These are phyloP conservation scores for Hirschioporus abietinus DNA, from an alignment of 768 basidiomycete species.

Conservation along the genomic window DNA sequence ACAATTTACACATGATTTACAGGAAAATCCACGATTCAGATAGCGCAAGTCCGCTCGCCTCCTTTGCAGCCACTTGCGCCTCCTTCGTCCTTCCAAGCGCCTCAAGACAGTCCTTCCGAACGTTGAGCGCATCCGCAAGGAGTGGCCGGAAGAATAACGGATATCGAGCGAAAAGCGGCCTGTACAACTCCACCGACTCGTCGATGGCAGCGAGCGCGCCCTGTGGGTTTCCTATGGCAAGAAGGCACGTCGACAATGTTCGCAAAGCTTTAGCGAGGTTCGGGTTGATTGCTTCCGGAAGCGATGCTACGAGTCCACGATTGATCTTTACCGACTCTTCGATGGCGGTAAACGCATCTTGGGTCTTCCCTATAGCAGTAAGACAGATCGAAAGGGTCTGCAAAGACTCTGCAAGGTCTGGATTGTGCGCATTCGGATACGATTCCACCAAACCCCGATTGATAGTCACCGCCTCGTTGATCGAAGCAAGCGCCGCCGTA, in stretches of 20 bases:
- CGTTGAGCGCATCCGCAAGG: no score
- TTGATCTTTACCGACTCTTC: constrained; percentile 7
- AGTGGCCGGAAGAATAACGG: no score
- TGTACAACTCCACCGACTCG: constrained; percentile 7
- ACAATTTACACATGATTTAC: no score
- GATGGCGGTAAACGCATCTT: constrained; percentile 10
- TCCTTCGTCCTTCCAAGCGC: no score
- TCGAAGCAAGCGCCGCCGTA: background rate
- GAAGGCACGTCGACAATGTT: constrained; percentile 8
- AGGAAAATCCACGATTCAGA: no score
- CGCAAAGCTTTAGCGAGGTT: constrained; percentile 10
- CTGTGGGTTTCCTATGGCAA: constrained; percentile 2
- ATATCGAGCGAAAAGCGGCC: background rate
- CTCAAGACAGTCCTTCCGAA: no score
- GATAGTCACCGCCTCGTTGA: background rate
- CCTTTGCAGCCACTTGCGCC: no score
- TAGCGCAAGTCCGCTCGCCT: no score
- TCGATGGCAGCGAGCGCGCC: constrained; percentile 11
- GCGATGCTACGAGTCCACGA: constrained; percentile 9
- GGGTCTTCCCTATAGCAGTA: no score
- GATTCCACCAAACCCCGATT: no score
- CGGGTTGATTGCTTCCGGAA: constrained; percentile 7
- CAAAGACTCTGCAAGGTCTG: background rate
- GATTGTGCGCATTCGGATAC: background rate
- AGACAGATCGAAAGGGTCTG: background rate